Conservation (phyloP, 495 filamentous ascomycete species). For the Xylaria castorea region DNA sequence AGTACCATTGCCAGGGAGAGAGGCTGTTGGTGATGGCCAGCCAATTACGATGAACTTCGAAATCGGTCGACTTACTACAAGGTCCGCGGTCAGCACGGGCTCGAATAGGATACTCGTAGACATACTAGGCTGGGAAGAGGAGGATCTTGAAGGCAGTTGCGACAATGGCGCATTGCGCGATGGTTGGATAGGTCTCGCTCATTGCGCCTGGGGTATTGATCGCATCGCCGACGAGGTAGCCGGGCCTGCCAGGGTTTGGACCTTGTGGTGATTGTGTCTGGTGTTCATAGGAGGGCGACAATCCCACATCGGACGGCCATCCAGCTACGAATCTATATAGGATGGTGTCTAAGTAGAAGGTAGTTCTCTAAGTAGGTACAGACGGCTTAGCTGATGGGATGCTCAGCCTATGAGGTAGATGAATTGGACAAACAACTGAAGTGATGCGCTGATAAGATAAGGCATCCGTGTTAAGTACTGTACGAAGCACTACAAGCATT, state of each 20-base stretch:
- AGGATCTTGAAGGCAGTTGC: constrained; percentile 92
- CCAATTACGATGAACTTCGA: constrained; percentile 98
- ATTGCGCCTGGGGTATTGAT: constrained; percentile 54
- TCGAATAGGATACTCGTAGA: constrained; percentile 21
- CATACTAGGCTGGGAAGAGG: constrained; percentile 95
- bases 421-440: constrained; percentile 13
- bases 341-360: not conserved
- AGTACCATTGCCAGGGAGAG: constrained; percentile 91
- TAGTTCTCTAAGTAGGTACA: no score
- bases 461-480: not conserved
- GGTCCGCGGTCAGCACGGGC: constrained; percentile 14
- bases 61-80: constrained; percentile 94
- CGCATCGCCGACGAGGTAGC: constrained; percentile 30
- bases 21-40: constrained; percentile 90
- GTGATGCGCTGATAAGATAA: constrained; percentile 15
- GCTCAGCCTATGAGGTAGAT: constrained; percentile 1
- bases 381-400: not conserved
- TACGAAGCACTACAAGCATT: not conserved
- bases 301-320: not conserved
- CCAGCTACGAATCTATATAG: not conserved
- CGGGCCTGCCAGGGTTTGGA: constrained; percentile 15
- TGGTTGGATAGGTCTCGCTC: constrained; percentile 82
- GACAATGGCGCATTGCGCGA: constrained; percentile 85
- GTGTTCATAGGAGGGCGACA: constrained; percentile 4
- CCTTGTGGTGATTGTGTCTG: not conserved